Conservation (phyloP, 139 green algal species). For the Mychonastes homosphaera region DNA sequence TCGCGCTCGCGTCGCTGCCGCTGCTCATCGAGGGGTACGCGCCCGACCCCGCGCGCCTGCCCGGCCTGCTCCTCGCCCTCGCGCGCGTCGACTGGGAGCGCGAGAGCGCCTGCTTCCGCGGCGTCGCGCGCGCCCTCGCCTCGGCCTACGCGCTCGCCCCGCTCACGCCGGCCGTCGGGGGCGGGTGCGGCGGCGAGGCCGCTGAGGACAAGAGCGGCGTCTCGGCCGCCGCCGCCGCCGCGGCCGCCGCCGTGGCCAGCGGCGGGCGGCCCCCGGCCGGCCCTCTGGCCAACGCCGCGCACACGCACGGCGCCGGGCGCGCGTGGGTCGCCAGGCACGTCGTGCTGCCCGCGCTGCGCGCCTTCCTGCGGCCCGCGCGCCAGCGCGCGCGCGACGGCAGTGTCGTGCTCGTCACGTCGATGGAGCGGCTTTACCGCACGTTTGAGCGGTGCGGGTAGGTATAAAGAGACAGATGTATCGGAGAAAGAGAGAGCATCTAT, state of each 20-base stretch:
- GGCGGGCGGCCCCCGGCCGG: too few relatives aligned
- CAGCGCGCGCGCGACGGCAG: conserved; percentile 47
- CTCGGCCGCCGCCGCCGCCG: too few relatives aligned
- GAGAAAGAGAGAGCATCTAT: too few relatives aligned
- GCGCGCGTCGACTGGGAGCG: conserved; percentile 62
- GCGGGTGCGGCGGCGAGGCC: background rate
- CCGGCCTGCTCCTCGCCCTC: conserved; percentile 57
- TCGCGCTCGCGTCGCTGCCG: conserved; percentile 41
- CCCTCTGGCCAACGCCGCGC: background rate
- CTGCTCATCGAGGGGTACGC: conserved; percentile 52
- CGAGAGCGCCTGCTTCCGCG: conserved; percentile 46
- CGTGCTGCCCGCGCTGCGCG: conserved; percentile 45
- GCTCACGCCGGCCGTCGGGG: too few relatives aligned
- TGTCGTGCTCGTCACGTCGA: conserved; percentile 64
- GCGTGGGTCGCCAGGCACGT: conserved; percentile 36
- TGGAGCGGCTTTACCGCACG: conserved; percentile 81
- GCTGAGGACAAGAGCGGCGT: background rate
- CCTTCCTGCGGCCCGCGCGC: conserved; percentile 31
- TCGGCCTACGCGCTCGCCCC: background rate
- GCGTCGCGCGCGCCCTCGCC: background rate
- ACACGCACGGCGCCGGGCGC: background rate
- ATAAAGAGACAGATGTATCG: too few relatives aligned
- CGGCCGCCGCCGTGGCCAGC: too few relatives aligned
- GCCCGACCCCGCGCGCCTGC: conserved; percentile 53
- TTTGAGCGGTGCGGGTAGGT: conserved; percentile 89